Evolutionary conservation across 257 asterid species (phyloP), one percentile per base, ranked within the genome.

Genomic region (Plantago ovata): DNA sequence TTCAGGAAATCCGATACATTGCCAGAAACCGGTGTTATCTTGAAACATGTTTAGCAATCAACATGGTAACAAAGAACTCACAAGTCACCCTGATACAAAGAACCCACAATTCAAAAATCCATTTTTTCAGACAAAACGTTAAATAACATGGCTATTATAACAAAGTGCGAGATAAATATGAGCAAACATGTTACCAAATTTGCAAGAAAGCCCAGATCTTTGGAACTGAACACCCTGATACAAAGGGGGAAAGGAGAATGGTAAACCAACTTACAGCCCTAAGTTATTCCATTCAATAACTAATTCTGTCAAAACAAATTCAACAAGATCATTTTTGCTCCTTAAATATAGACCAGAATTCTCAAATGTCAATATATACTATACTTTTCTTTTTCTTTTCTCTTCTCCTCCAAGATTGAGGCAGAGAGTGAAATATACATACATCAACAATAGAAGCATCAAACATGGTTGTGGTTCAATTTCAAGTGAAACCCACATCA

Each of bases 181-280:
- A 78, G 62, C 62, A 41, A 66, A 66, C 28, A 21, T 60, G 67
- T 53, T 63, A 53, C 41, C 53, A 66, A 61, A 47, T 60, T 28
- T 69, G 65, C 53, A 53, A 63, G 55, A 21, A 55, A 60, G 24
- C 64, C 64, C 69, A 33, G 53, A 41, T 65, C 43, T 38, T 40
- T 66, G 75, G 63, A 71, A 76, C 70, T 64, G 80, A 75, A 53
- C 56, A 60, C 69, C 71, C 57, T 49, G 59, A 75, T 40, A 48
- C 65, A 61, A 56, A 66, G 77, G 66, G 18, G 55, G 55, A 61
- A 64, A 47, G 64, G 56, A 24, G 32, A 74, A 67, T 66, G 64
- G 74, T 45, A 62, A n/a, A 66, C 53, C 13, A 33, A 58, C 46
- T 21, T 21, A 32, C 60, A 56, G 39, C 48, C 38, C 59, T 15